Conservation (phyloP, 345 rosid genomes). For the Ceriops zippeliana region DNA sequence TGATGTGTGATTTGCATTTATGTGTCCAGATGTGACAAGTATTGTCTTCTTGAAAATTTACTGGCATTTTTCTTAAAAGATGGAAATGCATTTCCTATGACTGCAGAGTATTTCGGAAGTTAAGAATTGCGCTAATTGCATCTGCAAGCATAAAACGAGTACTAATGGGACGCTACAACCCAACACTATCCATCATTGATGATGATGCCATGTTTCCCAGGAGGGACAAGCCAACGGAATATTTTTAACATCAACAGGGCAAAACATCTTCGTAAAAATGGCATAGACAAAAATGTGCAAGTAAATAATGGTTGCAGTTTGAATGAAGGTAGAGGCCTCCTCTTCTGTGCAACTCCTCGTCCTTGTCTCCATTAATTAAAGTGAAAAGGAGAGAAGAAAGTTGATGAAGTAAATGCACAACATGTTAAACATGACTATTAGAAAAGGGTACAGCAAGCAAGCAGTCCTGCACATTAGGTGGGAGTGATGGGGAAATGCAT, state of each 20-base stretch:
- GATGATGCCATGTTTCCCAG: slow-evolving; percentile 12
- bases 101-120: neutral
- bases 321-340: neutral
- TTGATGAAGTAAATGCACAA: neutral
- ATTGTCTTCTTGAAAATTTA: neutral
- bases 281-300: neutral
- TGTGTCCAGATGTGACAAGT: neutral
- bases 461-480: slow-evolving; percentile 6
- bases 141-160: too few species aligned
- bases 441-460: neutral
- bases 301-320: neutral
- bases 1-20: neutral
- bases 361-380: slow-evolving; percentile 10
- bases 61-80: too few species aligned
- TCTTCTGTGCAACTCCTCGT: slow-evolving; percentile 6
- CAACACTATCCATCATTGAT: neutral
- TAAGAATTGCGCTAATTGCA: neutral
- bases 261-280: neutral
- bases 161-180: neutral
- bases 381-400: slow-evolving; percentile 2
- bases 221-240: neutral
- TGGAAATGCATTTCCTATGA: too few species aligned
- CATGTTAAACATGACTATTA: slow-evolving; percentile 5
- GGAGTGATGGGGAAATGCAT: neutral
- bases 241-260: slow-evolving; percentile 1